These are phyloP conservation scores for Xylaria sp. DNA, from an alignment of 2,329 filamentous ascomycete species.

Conservation along the genomic window DNA sequence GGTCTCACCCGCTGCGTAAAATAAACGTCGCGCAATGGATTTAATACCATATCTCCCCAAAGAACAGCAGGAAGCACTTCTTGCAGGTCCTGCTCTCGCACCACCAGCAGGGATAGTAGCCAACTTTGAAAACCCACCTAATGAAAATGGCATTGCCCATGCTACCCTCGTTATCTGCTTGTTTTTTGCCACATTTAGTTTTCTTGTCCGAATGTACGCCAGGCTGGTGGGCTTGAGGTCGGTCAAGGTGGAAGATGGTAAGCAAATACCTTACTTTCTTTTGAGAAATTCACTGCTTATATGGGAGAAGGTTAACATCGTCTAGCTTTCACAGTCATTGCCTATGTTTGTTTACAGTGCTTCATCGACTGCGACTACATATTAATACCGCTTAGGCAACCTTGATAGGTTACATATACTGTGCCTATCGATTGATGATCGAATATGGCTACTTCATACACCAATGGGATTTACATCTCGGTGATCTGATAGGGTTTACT, in stretches of 20 bases:
- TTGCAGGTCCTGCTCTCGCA: conserved; percentile 35
- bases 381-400: conserved; percentile 26
- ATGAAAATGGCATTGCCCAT: conserved; percentile 33
- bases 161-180: conserved; percentile 33
- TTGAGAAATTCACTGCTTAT: background rate
- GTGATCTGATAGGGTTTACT: conserved; percentile 33
- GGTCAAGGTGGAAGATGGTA: conserved; percentile 35
- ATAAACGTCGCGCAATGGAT: conserved; percentile 29
- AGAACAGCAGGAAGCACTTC: conserved; percentile 30
- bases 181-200: conserved; percentile 32
- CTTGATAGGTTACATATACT: conserved; percentile 38
- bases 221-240: conserved; percentile 28
- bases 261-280: background rate
- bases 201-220: conserved; percentile 36
- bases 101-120: conserved; percentile 24
- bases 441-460: conserved; percentile 40
- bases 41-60: conserved; percentile 36
- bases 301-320: conserved; percentile 6
- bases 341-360: conserved; percentile 28
- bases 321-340: conserved; percentile 29
- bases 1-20: background rate
- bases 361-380: background rate
- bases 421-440: conserved; percentile 31
- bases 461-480: conserved; percentile 37
- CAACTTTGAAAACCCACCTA: conserved; percentile 37